Base-by-base conservation (phyloP, 148 eudicot genomes). In the Agrostemma githago region DNA sequence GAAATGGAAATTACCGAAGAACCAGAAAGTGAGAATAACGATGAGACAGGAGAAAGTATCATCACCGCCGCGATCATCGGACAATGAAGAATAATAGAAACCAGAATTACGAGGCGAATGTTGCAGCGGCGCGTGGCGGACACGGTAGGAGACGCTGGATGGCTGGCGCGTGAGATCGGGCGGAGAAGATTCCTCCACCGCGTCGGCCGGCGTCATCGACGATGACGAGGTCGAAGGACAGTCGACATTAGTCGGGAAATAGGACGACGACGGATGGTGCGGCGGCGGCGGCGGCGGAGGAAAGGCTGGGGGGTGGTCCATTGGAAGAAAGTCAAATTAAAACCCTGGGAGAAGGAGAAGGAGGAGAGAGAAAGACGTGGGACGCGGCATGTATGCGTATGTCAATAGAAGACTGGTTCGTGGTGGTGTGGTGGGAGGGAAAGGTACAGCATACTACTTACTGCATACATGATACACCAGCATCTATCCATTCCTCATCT, bases 31-130 rank as follows among this genome's bases (percentile, higher is more conserved):
- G 72, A 82, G 82, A 59, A 89, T 72, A 3, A 89, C 82, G 43
- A 86, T 68, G 43, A 87, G 54, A 63, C 92, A 89, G 19, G 93
- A 87, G 85, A 86, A 86, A 54, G 86, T 59, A 72, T 90, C 90
- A 6, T 87, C 92, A 46, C 81, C 66, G 15, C 70, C 58, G 56
- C 44, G 72, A 15, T 77, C 81, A 38, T 62, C 85, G 3, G 42
- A 53, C 34, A 26, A 26, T 3, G 37, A 12, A 39, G 56, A 34
- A 11, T 54, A 6, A 62, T 5, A 39, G 48, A 43, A 19, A 67
- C 19, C 38, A 57, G 34, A 48, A 58, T 16, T 10, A 37, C 78
- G 71, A 19, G 37, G 70, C 21, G 62, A 48, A 48, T 26, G 34
- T 26, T 26, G 57, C 59, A 41, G 48, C 40, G 39, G 66, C 67